Evolutionary conservation across 1,284 basidiomycete genomes (phyloP), one percentile per base, ranked within the genome.

Genomic region (Acaromyces ingoldii): DNA sequence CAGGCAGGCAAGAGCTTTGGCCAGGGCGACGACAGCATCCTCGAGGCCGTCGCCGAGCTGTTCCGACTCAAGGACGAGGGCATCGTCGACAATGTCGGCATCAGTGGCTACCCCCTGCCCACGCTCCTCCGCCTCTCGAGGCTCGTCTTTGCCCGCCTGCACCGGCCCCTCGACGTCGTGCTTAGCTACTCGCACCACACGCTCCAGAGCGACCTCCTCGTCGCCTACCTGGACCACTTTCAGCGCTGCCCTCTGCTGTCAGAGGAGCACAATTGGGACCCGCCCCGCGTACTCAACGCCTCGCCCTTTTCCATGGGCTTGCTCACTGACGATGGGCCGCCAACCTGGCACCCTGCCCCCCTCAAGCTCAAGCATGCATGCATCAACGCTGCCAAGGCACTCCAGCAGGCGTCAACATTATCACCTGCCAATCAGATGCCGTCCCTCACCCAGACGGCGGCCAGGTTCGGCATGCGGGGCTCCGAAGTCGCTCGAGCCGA

Each of bases 261-360:
- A n/a, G 28, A 21, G 17, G 43, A 47, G 29, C 17, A 45, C 54
- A 22, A 19, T 36, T 72, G 71, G 71, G 51, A 33, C 9, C 52
- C 72, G 13, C 75, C 76, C 30, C 84, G 89, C 56, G 79, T 97
- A 30, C 66, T 93, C 42, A 83, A 86, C 29, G 93, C 91, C 4
- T 91, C 90, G 0, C 93, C 93, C 2, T 81, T 97, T 48, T 85
- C 84, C 65, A 97, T 97, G 92, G 89, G 89, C 0, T 81, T 96
- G 1, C 81, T 98, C 34, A 86, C 86, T 0, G 79, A 81, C 3
- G 63, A 75, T 2, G 79, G 78, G 0, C 81, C 83, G 2, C 88
- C 89, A 0, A 48, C 74, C 0, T 97, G 92, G 93, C 92, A 96
- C 72, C 91, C 92, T 6, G 89, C 88, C 2, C 80, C 85, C 4